Evolutionary conservation across 2,329 filamentous ascomycete genomes (phyloP).

Genomic region (Cercospora brassicicola): DNA sequence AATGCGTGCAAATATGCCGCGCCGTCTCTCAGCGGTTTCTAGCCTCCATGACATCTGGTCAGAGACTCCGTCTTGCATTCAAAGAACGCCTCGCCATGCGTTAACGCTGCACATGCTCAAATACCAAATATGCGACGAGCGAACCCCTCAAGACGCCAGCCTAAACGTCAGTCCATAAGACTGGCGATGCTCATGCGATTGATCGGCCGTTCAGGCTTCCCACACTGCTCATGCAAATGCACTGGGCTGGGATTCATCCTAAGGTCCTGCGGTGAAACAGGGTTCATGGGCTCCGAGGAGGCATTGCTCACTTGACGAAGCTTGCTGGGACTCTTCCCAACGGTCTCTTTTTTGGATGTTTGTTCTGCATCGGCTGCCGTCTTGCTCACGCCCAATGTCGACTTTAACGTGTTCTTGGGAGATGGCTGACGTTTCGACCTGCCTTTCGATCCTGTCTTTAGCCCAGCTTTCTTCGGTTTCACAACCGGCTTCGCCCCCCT

Average conservation of each 20-base stretch:
- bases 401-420: slow-evolving; percentile 24
- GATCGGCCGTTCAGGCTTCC: not conserved
- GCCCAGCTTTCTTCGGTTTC: slow-evolving; percentile 3
- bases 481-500: slow-evolving; percentile 19
- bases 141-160: not conserved
- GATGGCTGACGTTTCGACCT: slow-evolving; percentile 20
- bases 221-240: slow-evolving; percentile 5
- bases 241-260: slow-evolving; percentile 28
- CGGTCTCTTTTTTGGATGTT: slow-evolving; percentile 19
- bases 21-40: not conserved
- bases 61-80: not conserved
- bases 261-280: slow-evolving; percentile 28
- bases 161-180: slow-evolving; percentile 17
- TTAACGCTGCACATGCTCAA: not conserved
- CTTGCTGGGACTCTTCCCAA: slow-evolving; percentile 32
- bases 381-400: slow-evolving; percentile 32
- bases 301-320: slow-evolving; percentile 32
- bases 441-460: slow-evolving; percentile 1
- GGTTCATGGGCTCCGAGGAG: slow-evolving; percentile 28
- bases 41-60: not conserved
- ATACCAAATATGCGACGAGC: slow-evolving; percentile 5
- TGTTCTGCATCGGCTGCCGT: slow-evolving; percentile 23
- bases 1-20: not conserved
- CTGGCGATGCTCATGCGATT: slow-evolving; percentile 24
- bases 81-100: slow-evolving; percentile 4